Evolutionary conservation across 257 asterid species (phyloP), one percentile per base, ranked within the genome.

Genomic region (Gardenia jasminoides): DNA sequence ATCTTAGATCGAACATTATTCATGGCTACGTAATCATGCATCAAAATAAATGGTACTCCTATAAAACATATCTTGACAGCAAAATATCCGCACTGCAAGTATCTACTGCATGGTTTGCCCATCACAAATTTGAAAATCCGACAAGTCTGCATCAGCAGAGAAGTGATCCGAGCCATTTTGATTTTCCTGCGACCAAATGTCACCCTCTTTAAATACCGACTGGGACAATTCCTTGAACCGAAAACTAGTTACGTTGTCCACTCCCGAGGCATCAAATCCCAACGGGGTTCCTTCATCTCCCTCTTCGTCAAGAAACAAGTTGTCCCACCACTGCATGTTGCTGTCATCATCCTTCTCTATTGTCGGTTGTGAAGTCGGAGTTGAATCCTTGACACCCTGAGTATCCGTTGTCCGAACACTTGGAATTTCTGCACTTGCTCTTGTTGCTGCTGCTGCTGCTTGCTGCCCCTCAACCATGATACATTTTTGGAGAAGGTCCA

Each of bases 311-410:
- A n/a, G 16, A 9, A 81, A 43, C 56, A 81, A 70, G 67, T 47
- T 30, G 46, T 81, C 84, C 81, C 43, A 71, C 84, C 84, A 81
- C 74, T 59, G 78, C 67, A 76, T 44, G 31, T 48, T 71, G 46
- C 68, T 28, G 6, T 47, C 16, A 36, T 20, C 9, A 19, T 56
- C 62, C 36, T 56, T 58, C 54, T 30, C 52, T 4, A 4, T 69
- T 33, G 36, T 69, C 24, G 36, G n/a, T 17, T 7, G n/a, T 2
- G 61, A 54, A 28, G 22, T 33, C 22, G 50, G 75, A 48, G n/a
- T 2, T 43, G 62, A 17, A 62, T n/a, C 26, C 7, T 58, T 76
- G 20, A 1, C 31, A 15, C 8, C 36, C 2, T 16, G 15, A 10
- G 52, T 15, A 6, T 58, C 36, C 1, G 13, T 48, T 77, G 33